Base-by-base conservation (phyloP, 2,329 filamentous ascomycete genomes). In the Xylariaceae sp. region DNA sequence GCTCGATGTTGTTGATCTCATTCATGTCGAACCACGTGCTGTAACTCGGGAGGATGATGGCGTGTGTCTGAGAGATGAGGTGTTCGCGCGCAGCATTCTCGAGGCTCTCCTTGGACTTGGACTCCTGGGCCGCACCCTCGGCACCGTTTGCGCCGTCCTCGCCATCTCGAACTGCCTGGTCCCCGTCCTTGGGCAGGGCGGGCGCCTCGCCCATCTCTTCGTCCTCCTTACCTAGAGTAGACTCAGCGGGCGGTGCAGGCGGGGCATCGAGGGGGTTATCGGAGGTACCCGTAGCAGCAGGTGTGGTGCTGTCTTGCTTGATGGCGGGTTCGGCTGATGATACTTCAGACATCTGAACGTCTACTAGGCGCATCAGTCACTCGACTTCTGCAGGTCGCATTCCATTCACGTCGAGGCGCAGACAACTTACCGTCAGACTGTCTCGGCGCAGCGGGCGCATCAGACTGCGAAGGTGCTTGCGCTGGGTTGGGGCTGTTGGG, bases 11-110 rank as follows among this genome's bases (percentile, higher is more conserved):
- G 75, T 97, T 90, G 71, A 99, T 88, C 53, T 84, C 82, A 73
- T 92, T 90, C 93, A 99, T 97, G 75, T 99, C 94, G 74, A 99
- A 99, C 94, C 94, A 99, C 11, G 90, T 94, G 72, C 92, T 95
- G 76, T 99, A 99, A 73, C 93, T 97, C 18, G 94, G 94, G 18
- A 99, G 85, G 64, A 99, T 92, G 71, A 97, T 97, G 63, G 92
- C 88, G 72, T 97, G 93, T 48, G 92, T 95, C 77, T 99, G 94
- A 11, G 90, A 86, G 62, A 96, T 89, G 57, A 99, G 85, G 71
- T 97, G 92, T 67, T 93, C 89, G 65, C 93, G 90, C 55, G 94
- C 95, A 3, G 91, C 88, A 49, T 89, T 87, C 77, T 97, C 92
- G 58, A 92, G 80, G 2, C 85, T 85, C 57, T 92, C 85, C 75